phyloP scores from a whole-genome alignment of 1,139 yeast species.

The Pichia sp. region DNA sequence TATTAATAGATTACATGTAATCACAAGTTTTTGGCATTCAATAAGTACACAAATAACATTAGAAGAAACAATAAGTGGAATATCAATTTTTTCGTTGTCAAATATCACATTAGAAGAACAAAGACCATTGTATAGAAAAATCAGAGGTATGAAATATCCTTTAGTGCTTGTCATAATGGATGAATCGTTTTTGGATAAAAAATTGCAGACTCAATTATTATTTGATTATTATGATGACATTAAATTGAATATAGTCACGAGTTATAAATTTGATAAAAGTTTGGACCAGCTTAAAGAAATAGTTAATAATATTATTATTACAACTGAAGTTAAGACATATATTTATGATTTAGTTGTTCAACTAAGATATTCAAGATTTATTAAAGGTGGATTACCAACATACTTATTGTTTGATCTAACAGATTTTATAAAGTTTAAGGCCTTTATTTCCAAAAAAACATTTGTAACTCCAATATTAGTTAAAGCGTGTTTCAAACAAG shows the following conservation, averaged over 20 bases:
- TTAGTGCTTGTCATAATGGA: constrained; percentile 4
- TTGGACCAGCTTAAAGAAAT: background rate
- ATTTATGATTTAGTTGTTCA: constrained; percentile 48
- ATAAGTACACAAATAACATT: background rate
- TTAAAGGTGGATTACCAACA: constrained; percentile 44
- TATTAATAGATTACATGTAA: constrained; percentile 2
- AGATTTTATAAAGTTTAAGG: constrained; percentile 34
- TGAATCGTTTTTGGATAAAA: constrained; percentile 2
- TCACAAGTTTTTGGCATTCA: background rate
- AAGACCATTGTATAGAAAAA: background rate
- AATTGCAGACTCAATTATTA: constrained; percentile 3
- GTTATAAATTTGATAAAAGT: background rate
- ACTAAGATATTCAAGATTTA: constrained; percentile 45
- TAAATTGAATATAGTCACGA: background rate
- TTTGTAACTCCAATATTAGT: constrained; percentile 48
- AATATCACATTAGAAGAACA: constrained; percentile 4
- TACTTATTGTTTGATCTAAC: constrained; percentile 38
- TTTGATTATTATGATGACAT: constrained; percentile 4
- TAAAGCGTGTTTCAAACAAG: constrained; percentile 39
- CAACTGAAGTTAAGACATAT: constrained; percentile 43
- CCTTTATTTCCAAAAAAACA: constrained; percentile 34
- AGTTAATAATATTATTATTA: constrained; percentile 24
- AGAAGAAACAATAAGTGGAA: constrained; percentile 1
- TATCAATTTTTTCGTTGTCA: constrained; percentile 1
- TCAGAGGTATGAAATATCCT: constrained; percentile 6